Evolutionary conservation across 2,329 filamentous ascomycete genomes (phyloP).

Genomic region (Phyllosticta capitalensis): DNA sequence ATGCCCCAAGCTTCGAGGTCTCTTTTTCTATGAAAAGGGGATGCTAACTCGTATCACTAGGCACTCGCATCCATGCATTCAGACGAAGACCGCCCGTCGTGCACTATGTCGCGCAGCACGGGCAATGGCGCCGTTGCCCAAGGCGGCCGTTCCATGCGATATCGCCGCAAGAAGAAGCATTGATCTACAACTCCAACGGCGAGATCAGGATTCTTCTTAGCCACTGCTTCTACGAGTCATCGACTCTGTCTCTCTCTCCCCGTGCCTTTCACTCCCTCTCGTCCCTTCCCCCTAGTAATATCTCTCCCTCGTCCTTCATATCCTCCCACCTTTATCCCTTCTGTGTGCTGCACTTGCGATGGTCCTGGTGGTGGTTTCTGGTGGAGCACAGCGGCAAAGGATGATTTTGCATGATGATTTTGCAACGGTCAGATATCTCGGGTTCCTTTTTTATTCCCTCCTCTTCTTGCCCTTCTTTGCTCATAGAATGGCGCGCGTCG

Average conservation of each 20-base stretch:
- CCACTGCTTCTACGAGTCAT: not conserved
- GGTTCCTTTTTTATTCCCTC: not conserved
- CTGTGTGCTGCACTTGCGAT: not conserved
- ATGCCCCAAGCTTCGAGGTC: slow-evolving; percentile 17
- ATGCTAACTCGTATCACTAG: slow-evolving; percentile 18
- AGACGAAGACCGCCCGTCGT: slow-evolving; percentile 62
- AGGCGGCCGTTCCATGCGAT: slow-evolving; percentile 41
- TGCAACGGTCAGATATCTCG: not conserved
- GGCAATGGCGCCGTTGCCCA: slow-evolving; percentile 44
- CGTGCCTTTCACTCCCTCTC: not conserved
- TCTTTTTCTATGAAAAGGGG: not conserved
- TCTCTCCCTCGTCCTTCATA: not conserved
- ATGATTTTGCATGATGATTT: not conserved
- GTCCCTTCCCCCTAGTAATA: not conserved
- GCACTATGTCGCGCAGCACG: slow-evolving; percentile 75
- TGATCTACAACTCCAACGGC: not conserved
- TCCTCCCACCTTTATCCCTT: not conserved
- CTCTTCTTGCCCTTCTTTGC: not conserved
- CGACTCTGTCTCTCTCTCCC: too few species aligned
- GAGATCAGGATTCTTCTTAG: not conserved
- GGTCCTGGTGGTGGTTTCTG: not conserved
- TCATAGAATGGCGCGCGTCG: not conserved
- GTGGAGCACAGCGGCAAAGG: not conserved
- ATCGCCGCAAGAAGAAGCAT: slow-evolving; percentile 20
- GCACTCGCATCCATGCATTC: slow-evolving; percentile 84